Base-by-base conservation (phyloP, 2,329 filamentous ascomycete genomes). In the Dothistroma pini region DNA sequence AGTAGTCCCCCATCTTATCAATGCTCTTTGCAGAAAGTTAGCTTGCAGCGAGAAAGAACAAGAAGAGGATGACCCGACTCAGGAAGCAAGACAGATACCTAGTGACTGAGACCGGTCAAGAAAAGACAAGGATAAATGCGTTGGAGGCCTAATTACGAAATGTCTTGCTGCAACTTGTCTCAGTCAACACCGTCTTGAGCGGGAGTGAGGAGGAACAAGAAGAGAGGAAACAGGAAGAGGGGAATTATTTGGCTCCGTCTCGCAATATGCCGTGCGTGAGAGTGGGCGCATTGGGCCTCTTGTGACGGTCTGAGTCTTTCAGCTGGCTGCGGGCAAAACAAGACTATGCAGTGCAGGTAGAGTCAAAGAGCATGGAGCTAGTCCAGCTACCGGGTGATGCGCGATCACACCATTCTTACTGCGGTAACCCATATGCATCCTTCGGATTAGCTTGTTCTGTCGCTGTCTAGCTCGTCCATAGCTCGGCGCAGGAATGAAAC, bases 1-100 rank as follows among this genome's bases (percentile, higher is more conserved):
- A 66, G 62, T 64, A 71, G 50, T 59, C 54, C 35, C 51, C 58
- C 62, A 65, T 65, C 21, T 53, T 53, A 29, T 53, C 51, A 29
- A 31, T 51, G 29, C 48, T 51, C 48, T 51, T 29, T 25, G 22
- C 21, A 51, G 16, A 51, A 29, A 1, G n/a, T 10, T 34, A 44
- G 11, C 35, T 41, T 44, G 41, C 41, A 44, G n/a, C 14, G 9
- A 44, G 16, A 19, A 19, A 44, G 41, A 4, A 44, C 41, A 19
- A 44, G 41, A 44, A 44, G 41, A 44, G 16, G 41, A 44, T 16
- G 41, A 19, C 41, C 41, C 12, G 41, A 44, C 41, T 44, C n/a
- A 44, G 41, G n/a, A 44, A 44, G n/a, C 3, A 19, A 2, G 1
- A 51, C 9, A 51, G 48, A 29, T 21, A 53, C 25, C 51, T n/a